Evolutionary conservation across 306 rosid genomes (phyloP).

Genomic region (Dalbergia cochinchinensis): DNA sequence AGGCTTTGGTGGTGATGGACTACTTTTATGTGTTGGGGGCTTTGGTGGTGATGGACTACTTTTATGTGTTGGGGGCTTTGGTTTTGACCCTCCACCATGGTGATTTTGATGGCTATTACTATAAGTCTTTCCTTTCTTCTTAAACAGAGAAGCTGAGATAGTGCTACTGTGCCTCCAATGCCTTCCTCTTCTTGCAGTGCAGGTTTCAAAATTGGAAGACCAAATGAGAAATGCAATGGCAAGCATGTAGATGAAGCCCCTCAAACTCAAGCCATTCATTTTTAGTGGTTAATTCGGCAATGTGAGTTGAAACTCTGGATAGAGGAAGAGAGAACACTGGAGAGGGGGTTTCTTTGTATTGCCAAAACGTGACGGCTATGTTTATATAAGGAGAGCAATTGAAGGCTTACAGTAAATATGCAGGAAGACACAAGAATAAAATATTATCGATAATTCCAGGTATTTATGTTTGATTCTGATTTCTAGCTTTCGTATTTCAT

Average conservation of each 20-base stretch:
- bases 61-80: conserved; percentile 56
- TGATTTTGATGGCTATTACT: conserved; percentile 47
- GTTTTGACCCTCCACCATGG: conserved; percentile 66
- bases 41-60: conserved; percentile 54
- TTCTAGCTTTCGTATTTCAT: background rate
- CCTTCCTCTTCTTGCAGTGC: conserved; percentile 87
- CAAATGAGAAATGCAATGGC: conserved; percentile 66
- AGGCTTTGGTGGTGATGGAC: conserved; percentile 56
- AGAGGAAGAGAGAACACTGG: background rate
- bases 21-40: conserved; percentile 43
- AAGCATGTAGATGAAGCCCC: conserved; percentile 63
- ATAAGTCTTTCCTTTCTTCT: conserved; percentile 69
- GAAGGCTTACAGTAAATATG: background rate
- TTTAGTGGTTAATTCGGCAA: conserved; percentile 51
- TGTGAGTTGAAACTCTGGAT: conserved; percentile 40
- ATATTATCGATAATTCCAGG: background rate
- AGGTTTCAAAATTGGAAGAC: conserved; percentile 76
- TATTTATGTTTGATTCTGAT: background rate
- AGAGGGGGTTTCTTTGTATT: conserved; percentile 50
- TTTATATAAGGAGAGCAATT: conserved; percentile 55
- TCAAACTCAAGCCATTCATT: conserved; percentile 71
- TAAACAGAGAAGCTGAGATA: conserved; percentile 57
- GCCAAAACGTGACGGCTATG: conserved; percentile 54
- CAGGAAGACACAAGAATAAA: background rate
- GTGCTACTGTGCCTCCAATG: conserved; percentile 72